Conservation (phyloP, 306 rosid species). For the Luffa aegyptiaca region DNA sequence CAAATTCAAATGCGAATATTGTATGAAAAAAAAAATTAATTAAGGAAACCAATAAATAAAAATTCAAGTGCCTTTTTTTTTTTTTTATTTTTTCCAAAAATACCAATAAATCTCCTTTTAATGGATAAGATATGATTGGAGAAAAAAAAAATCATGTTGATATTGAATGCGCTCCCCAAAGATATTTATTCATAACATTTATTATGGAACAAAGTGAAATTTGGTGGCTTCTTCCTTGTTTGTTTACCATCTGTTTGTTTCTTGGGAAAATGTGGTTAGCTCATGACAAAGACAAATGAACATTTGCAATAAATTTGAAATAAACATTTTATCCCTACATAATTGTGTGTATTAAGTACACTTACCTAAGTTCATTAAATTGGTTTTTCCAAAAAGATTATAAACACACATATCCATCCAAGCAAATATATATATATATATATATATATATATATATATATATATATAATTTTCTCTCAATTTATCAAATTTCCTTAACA, state of each 20-base stretch:
- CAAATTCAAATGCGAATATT: too few species aligned
- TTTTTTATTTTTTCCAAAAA: too few species aligned
- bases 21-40: too few species aligned
- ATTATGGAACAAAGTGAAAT: background rate
- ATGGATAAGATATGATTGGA: background rate
- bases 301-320: background rate
- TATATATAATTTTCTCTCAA: too few species aligned
- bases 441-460: too few species aligned
- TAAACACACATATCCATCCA: too few species aligned
- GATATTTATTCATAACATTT: background rate
- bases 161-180: background rate
- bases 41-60: too few species aligned
- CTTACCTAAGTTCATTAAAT: background rate
- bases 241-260: background rate
- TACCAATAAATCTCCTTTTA: too few species aligned
- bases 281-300: background rate
- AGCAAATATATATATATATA: too few species aligned
- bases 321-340: background rate
- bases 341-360: background rate
- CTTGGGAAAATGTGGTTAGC: background rate
- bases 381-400: too few species aligned
- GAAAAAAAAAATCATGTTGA: background rate
- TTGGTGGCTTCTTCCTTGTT: background rate
- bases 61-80: too few species aligned
- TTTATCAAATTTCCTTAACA: too few species aligned